Percentiles rank a stretch among this genome's conserved stretches.
Evolutionary conservation across 2,329 filamentous ascomycete genomes (phyloP).

Genomic region (Botrytis porri): DNA sequence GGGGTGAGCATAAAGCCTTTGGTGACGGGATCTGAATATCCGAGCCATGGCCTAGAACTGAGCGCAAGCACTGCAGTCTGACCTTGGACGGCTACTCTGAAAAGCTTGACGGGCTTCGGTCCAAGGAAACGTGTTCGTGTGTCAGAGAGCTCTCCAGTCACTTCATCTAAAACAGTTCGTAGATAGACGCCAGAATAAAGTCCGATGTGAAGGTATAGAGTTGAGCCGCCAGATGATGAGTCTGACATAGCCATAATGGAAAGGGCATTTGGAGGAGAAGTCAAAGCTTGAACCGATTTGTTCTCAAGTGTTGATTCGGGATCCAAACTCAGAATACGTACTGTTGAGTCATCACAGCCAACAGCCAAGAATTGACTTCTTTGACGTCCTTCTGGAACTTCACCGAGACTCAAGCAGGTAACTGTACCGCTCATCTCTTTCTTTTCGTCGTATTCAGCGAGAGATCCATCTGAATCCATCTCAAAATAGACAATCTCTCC

Average conservation of each 20-base stretch:
- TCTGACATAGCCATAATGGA: conserved; percentile 96
- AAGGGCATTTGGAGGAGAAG: conserved; percentile 82
- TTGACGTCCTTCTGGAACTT: conserved; percentile 84
- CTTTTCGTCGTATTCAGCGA: conserved; percentile 93
- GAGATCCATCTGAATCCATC: conserved; percentile 85
- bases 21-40: conserved; percentile 84
- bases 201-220: conserved; percentile 92
- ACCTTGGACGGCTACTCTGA: conserved; percentile 83
- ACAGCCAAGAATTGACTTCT: conserved; percentile 93
- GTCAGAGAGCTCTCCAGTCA: conserved; percentile 92
- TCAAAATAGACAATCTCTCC: conserved; percentile 98
- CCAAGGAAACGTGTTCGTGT: conserved; percentile 93
- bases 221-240: conserved; percentile 82
- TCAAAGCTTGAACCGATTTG: conserved; percentile 91
- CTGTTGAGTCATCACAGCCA: conserved; percentile 93
- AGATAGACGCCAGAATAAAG: conserved; percentile 95
- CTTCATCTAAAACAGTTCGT: conserved; percentile 88
- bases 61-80: conserved; percentile 84
- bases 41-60: conserved; percentile 93
- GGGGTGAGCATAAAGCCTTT: conserved; percentile 91
- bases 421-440: conserved; percentile 94
- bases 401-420: conserved; percentile 88
- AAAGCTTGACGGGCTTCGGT: conserved; percentile 83
- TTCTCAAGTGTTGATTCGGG: conserved; percentile 88
- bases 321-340: conserved; percentile 85